Evolutionary conservation across 2,329 filamentous ascomycete genomes (phyloP), one percentile per base, ranked within the genome.

Genomic region (Hypoxylon sp.): DNA sequence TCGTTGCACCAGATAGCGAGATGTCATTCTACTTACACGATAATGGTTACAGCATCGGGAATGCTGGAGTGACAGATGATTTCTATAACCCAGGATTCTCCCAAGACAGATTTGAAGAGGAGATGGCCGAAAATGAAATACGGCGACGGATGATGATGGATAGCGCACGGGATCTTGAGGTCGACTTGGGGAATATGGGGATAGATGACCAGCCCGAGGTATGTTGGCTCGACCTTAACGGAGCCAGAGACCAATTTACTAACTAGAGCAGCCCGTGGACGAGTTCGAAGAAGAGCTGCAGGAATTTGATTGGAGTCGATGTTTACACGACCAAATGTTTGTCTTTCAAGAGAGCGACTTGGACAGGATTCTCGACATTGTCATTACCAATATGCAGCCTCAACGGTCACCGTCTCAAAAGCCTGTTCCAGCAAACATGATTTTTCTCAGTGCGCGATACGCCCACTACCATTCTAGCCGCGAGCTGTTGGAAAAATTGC

Each of bases 121-220:
- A 99, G 79, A 91, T 98, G 87, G 94, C 94, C 2, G 96, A 99
- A 80, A 97, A 93, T 74, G 96, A 98, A 80, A 90, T 98, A 88
- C 93, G 95, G 78, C 88, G 95, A 70, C 89, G 96, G 33, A 97
- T 99, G 94, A 98, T 98, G 95, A 96, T 97, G 89, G 96, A 99
- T 79, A 99, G 96, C 77, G 95, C 96, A 5, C 91, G 97, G 72
- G 97, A 99, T 79, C 85, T 99, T 37, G 96, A 99, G 80, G 96
- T 99, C 46, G 96, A 99, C 76, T 81, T 99, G 61, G 96, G 95
- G 11, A 99, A 97, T 75, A 88, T 99, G 63, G 96, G 96, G 31
- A 91, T 99, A 75, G 96, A 99, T 77, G 96, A 99, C 79, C 92
- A 97, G 76, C 93, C 94, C 57, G 96, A 98, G 85, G 93, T 94